Percentiles rank a stretch among this genome's conserved stretches.
Evolutionary conservation across 1,284 basidiomycete species (phyloP).

Genomic region (Leccinum pachyderme): DNA sequence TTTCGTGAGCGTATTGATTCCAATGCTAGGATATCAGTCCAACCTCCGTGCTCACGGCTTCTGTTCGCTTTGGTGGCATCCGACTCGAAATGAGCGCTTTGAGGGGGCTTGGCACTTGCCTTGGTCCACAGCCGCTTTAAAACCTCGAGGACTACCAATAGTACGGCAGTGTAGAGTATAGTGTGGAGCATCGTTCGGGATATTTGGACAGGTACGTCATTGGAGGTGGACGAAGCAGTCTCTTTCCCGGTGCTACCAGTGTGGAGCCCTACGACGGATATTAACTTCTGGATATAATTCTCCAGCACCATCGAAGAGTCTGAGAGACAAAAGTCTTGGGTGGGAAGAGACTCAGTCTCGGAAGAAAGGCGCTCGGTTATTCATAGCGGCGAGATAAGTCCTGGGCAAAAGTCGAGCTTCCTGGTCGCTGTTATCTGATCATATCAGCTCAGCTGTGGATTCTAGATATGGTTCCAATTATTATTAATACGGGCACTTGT

Average conservation of each 20-base stretch:
- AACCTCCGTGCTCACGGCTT: constrained; percentile 26
- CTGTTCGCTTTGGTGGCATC: constrained; percentile 20
- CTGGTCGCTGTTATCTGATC: constrained; percentile 9
- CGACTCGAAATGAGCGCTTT: not conserved
- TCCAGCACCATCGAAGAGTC: constrained; percentile 8
- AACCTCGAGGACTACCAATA: constrained; percentile 10
- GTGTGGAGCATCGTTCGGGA: constrained; percentile 14
- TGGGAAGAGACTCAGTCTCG: constrained; percentile 2
- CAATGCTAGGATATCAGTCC: not conserved
- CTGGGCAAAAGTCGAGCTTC: not conserved
- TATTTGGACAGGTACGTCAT: constrained; percentile 21
- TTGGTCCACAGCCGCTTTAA: constrained; percentile 17
- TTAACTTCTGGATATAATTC: constrained; percentile 12
- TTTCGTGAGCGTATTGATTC: constrained; percentile 2
- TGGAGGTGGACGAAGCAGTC: constrained; percentile 14
- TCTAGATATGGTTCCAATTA: not conserved
- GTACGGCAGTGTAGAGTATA: constrained; percentile 15
- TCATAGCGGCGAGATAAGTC: constrained; percentile 9
- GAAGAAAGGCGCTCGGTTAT: not conserved
- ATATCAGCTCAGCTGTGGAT: not conserved
- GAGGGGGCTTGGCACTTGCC: not conserved
- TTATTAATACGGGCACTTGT: too few relatives aligned
- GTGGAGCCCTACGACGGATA: constrained; percentile 8
- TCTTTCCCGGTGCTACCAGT: constrained; percentile 2
- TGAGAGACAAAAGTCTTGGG: not conserved